A percentile compares a stretch with the other conserved stretches of the same genome.
These are phyloP conservation scores for Sparassis latifolia DNA, from an alignment of 1,284 basidiomycete species.

Conservation along the genomic window DNA sequence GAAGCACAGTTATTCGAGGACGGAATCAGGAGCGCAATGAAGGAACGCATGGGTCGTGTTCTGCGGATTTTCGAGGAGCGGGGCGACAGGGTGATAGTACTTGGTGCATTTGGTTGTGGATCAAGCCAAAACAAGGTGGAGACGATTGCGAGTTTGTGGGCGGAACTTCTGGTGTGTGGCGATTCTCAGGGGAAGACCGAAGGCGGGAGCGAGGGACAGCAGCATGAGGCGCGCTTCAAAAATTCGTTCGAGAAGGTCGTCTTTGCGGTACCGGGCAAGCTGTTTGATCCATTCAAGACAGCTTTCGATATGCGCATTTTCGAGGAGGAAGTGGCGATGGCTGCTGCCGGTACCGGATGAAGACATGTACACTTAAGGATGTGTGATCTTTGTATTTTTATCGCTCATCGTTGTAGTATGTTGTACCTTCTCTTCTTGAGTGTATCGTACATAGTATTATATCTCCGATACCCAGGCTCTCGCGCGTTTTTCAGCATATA, in stretches of 20 bases:
- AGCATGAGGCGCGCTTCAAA: constrained; percentile 29
- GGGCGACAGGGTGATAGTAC: constrained; percentile 36
- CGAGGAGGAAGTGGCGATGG: constrained; percentile 32
- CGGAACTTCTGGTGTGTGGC: constrained; percentile 42
- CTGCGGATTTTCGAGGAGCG: constrained; percentile 39
- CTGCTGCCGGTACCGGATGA: constrained; percentile 6
- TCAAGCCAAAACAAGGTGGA: constrained; percentile 36
- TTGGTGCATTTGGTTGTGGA: constrained; percentile 45
- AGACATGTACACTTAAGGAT: too few species aligned
- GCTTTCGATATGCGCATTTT: constrained; percentile 38
- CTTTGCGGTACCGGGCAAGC: constrained; percentile 37
- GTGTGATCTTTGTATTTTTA: not conserved
- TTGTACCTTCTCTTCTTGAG: not conserved
- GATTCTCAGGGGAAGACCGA: constrained; percentile 17
- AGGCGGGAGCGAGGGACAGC: not conserved
- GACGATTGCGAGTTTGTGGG: constrained; percentile 53
- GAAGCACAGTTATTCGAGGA: constrained; percentile 31
- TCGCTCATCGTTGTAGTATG: not conserved
- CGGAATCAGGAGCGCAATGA: constrained; percentile 34
- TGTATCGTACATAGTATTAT: too few species aligned
- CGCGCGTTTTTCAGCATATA: too few species aligned
- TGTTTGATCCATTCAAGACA: constrained; percentile 30
- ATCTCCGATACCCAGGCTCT: too few species aligned
- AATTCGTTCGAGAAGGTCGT: constrained; percentile 37
- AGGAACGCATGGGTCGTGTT: constrained; percentile 36